These are phyloP conservation scores for Pterocarpus macrocarpus DNA, from an alignment of 306 rosid species.

Conservation along the genomic window DNA sequence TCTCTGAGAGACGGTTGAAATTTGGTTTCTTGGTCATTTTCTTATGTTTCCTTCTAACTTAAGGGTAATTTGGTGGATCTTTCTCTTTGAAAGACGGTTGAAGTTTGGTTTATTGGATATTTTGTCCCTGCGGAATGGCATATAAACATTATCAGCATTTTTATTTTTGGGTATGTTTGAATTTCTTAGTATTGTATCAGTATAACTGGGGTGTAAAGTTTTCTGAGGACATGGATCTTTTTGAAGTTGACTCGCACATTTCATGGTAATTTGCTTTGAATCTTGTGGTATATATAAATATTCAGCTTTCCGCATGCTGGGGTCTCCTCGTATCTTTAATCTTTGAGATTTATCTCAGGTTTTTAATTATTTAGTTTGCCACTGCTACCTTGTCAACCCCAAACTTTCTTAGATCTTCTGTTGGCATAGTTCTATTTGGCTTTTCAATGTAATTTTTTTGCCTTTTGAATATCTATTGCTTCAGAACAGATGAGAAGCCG, in stretches of 20 bases:
- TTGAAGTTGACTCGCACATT: constrained; percentile 38
- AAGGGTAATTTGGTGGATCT: constrained; percentile 54
- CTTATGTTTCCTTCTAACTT: constrained; percentile 72
- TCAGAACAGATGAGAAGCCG: background rate
- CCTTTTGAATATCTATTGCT: constrained; percentile 8
- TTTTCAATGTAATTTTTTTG: background rate
- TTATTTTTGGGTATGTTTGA: background rate
- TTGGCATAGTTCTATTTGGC: background rate
- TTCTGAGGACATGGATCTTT: constrained; percentile 35
- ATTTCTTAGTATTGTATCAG: background rate
- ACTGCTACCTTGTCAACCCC: background rate
- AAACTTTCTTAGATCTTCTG: background rate
- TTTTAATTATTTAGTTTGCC: background rate
- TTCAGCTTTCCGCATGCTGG: background rate
- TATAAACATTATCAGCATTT: background rate
- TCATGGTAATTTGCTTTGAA: constrained; percentile 26
- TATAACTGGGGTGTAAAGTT: background rate
- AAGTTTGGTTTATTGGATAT: background rate
- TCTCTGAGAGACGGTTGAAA: background rate
- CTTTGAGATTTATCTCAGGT: background rate
- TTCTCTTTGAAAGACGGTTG: background rate
- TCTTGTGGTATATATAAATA: background rate
- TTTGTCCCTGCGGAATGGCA: constrained; percentile 26
- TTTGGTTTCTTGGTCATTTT: constrained; percentile 5
- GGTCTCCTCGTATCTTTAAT: background rate